A percentile compares a stretch with the other conserved stretches of the same genome.
These are phyloP conservation scores for Colletotrichum neosansevieriae DNA, from an alignment of 2,329 filamentous ascomycete genomes.

Conservation along the genomic window DNA sequence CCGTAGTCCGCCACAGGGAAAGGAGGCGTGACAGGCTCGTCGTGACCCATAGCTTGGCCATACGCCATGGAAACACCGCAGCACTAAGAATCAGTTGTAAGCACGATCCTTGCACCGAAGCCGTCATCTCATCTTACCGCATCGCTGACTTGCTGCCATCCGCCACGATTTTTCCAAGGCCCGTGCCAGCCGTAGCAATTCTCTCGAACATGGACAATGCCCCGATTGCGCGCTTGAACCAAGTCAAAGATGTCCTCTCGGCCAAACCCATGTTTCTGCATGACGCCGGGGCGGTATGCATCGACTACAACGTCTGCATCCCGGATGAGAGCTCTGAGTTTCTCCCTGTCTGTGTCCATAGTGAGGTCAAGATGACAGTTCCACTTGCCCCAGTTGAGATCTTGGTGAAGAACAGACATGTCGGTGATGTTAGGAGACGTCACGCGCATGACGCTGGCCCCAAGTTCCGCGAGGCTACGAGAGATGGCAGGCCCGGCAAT, in stretches of 20 bases:
- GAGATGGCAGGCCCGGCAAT: conserved; percentile 61
- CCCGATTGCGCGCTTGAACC: conserved; percentile 40
- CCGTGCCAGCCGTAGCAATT: conserved; percentile 67
- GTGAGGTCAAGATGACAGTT: conserved; percentile 58
- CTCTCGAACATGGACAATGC: conserved; percentile 61
- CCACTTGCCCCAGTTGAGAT: conserved; percentile 65
- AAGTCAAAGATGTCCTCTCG: conserved; percentile 55
- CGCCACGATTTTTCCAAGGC: conserved; percentile 57
- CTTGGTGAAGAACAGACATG: conserved; percentile 54
- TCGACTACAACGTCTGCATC: conserved; percentile 64
- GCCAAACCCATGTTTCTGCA: conserved; percentile 61
- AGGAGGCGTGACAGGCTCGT: conserved; percentile 46
- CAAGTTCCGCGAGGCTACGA: conserved; percentile 57
- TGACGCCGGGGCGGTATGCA: conserved; percentile 60
- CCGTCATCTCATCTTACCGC: conserved; percentile 45
- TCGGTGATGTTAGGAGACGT: conserved; percentile 55
- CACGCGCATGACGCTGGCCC: conserved; percentile 60
- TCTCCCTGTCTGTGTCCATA: conserved; percentile 24
- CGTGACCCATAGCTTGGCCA: conserved; percentile 55
- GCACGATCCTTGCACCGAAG: not conserved
- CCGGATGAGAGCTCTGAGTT: conserved; percentile 50
- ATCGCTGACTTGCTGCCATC: conserved; percentile 67
- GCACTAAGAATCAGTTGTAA: conserved; percentile 41
- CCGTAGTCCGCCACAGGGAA: conserved; percentile 50
- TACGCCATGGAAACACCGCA: conserved; percentile 60